Base-by-base conservation (phyloP, 306 rosid species). In the Quercus agrifolia region DNA sequence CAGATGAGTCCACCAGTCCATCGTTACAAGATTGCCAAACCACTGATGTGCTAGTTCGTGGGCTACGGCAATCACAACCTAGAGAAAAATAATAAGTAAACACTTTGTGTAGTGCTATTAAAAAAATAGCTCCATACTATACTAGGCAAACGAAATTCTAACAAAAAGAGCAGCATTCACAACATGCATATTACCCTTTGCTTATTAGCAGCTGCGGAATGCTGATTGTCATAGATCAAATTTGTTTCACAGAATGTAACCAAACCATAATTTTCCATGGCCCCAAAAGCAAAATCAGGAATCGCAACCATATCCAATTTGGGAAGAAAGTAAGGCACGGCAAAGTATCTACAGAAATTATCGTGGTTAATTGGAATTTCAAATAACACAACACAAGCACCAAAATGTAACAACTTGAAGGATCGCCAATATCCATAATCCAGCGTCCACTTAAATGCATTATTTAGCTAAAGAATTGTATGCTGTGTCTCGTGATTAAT, bases 1-100 rank as follows among this genome's bases (percentile, higher is more conserved):
- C 76, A 94, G 85, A 88, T 94, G 92, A 18, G 97, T 92, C 98
- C 98, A 94, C 98, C 98, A 94, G 83, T 92, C 97, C 97, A 92
- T 92, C 20, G 97, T 94, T 73, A 94, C 98, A 77, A 94, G 97
- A 86, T 94, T 91, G n/a, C 98, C 98, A 85, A 94, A 94, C 98
- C 98, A 94, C 80, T 94, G 97, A 72, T 94, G 98, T 56, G 98
- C 98, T 77, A 94, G 87, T 85, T 94, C 98, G 80, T 91, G 98
- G 77, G 97, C 93, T 79, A 94, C 97, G 28, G 86, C 94, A 70
- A 71, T 86, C 14, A 93, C 97, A 79, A 94, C 98, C 98, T 94
- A 84, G 78, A 20, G 78, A 86, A 83, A 84, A 30, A 56, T 70
- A 52, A 58, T 56, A 58, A 70, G 74, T 63, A 67, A 35, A 77